Percentiles rank a stretch among this genome's conserved stretches.
These are phyloP conservation scores for Lecanoromycetidae sp. DNA, from an alignment of 2,329 filamentous ascomycete genomes.

Conservation along the genomic window DNA sequence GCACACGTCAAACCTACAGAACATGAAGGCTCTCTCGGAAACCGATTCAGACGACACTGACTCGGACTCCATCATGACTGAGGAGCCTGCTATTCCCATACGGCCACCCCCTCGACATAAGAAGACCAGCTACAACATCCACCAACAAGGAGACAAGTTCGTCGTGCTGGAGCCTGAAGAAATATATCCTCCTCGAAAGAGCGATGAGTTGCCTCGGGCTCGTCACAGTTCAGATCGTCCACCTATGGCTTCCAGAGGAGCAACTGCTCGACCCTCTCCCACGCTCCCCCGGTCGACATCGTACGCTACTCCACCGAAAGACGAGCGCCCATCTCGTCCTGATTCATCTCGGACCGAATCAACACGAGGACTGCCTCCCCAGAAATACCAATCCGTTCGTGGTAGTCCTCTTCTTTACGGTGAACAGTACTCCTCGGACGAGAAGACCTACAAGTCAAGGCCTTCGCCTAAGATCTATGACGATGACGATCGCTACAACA, in stretches of 20 bases:
- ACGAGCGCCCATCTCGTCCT: background rate
- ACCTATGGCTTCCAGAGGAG: slow-evolving; percentile 12
- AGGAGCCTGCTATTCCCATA: background rate
- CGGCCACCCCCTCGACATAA: background rate
- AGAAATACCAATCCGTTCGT: slow-evolving; percentile 1
- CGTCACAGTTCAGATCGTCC: slow-evolving; percentile 13
- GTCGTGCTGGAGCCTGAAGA: slow-evolving; percentile 9
- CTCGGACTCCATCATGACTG: slow-evolving; percentile 12
- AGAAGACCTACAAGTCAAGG: slow-evolving; percentile 6
- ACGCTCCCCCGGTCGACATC: slow-evolving; percentile 4
- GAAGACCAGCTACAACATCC: background rate
- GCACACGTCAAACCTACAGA: slow-evolving; percentile 28
- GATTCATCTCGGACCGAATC: slow-evolving; percentile 6
- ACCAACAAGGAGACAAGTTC: background rate
- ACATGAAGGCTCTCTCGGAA: slow-evolving; percentile 20
- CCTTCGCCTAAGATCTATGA: slow-evolving; percentile 7
- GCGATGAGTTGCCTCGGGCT: slow-evolving; percentile 7
- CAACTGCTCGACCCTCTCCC: slow-evolving; percentile 16
- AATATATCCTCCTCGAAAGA: background rate
- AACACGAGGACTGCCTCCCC: background rate
- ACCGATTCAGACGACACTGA: slow-evolving; percentile 3
- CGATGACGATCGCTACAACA: slow-evolving; percentile 11
- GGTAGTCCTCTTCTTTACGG: background rate
- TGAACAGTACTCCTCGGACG: background rate
- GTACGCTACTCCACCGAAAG: background rate